A percentile compares a stretch with the other conserved stretches of the same genome.
These are phyloP conservation scores for Tetradesmus obliquus DNA, from an alignment of 139 green algal genomes.

Conservation along the genomic window DNA sequence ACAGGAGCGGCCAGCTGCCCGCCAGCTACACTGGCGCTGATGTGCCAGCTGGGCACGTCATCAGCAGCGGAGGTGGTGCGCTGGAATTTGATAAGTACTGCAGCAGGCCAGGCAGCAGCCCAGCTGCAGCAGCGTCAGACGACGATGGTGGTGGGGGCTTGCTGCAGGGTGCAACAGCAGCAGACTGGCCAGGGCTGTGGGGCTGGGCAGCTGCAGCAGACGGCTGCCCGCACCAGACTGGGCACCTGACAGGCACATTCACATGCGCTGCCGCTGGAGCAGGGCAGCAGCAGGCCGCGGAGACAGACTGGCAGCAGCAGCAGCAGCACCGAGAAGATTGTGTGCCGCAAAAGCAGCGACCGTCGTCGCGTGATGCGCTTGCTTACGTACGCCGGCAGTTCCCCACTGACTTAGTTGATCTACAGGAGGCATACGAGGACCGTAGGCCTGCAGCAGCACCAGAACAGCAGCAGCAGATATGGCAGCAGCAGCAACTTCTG, in stretches of 20 bases:
- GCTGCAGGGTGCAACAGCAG: neutral
- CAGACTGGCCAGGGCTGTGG: slow-evolving; percentile 30
- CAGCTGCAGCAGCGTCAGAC: neutral
- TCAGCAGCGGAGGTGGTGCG: no score
- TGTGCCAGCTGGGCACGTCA: neutral
- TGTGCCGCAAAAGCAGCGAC: neutral
- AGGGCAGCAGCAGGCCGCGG: neutral
- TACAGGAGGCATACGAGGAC: neutral
- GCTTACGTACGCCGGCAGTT: neutral
- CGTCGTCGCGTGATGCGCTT: neutral
- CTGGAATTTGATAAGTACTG: neutral
- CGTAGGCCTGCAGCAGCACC: neutral
- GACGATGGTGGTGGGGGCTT: neutral
- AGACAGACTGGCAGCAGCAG: neutral
- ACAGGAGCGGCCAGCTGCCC: neutral
- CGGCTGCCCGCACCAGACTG: neutral
- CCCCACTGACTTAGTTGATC: neutral
- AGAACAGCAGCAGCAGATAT: neutral
- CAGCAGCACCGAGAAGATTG: neutral
- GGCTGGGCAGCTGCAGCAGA: slow-evolving; percentile 31
- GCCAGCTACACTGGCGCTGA: neutral
- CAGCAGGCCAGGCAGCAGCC: slow-evolving; percentile 22
- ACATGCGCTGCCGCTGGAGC: neutral
- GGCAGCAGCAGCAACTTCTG: neutral
- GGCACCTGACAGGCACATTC: neutral